These are phyloP conservation scores for Acanthamoeba triangularis DNA, from an alignment of 208 protist genomes.

Conservation along the genomic window DNA sequence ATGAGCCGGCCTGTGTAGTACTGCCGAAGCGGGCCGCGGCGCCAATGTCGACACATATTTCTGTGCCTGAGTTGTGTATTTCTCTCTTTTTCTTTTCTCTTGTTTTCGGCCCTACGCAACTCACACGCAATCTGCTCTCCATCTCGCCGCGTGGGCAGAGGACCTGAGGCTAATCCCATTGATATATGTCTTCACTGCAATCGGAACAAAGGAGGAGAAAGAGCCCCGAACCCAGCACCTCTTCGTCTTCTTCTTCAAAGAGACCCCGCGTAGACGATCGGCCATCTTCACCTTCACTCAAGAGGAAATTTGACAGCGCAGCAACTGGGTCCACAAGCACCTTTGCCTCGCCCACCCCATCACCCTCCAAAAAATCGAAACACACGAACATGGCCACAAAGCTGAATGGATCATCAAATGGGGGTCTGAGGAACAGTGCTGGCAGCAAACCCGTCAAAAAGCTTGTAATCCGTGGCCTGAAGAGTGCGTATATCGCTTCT, in stretches of 20 bases:
- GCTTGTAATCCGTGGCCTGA: conserved; percentile 51
- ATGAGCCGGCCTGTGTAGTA: no score
- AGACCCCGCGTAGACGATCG: background rate
- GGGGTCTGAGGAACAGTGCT: conserved; percentile 9
- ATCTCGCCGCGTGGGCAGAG: background rate
- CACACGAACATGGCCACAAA: background rate
- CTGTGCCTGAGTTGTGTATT: no score
- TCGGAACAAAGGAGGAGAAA: conserved; percentile 64
- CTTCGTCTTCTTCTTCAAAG: conserved; percentile 34
- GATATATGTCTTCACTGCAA: conserved; percentile 60
- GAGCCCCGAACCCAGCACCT: conserved; percentile 18
- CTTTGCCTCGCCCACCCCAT: conserved; percentile 1
- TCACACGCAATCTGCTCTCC: background rate
- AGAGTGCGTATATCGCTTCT: background rate
- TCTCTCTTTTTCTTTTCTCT: background rate
- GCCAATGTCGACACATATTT: background rate
- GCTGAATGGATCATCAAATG: background rate
- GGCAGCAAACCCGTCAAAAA: conserved; percentile 66
- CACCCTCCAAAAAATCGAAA: conserved; percentile 52
- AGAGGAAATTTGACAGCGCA: conserved; percentile 15
- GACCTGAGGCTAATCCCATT: no score
- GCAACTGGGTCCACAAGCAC: background rate
- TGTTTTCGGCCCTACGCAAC: background rate
- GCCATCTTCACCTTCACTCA: background rate
- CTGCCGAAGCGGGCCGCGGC: no score